Conservation (phyloP, 805 yeast species). For the Yarrowia sp. region DNA sequence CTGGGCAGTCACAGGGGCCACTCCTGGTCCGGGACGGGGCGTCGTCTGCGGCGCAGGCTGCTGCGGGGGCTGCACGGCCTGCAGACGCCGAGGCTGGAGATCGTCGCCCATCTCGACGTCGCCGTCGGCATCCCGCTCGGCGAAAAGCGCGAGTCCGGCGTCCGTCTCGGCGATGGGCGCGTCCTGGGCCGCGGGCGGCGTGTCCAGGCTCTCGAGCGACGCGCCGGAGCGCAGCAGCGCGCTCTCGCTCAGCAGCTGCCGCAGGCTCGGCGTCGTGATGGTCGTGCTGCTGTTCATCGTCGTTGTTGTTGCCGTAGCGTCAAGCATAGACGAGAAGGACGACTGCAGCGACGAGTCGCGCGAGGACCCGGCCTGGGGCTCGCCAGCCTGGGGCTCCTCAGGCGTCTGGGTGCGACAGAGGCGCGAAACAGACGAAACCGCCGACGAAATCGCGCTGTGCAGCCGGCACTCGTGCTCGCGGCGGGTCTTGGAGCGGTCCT, state of each 20-base stretch:
- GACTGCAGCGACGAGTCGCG: constrained; percentile 21
- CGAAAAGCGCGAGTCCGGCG: constrained; percentile 1
- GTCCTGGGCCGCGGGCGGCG: constrained; percentile 1
- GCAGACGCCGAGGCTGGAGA: neutral
- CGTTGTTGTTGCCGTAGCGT: neutral
- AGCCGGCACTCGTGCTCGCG: constrained; percentile 14
- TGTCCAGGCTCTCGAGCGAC: neutral
- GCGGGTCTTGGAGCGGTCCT: neutral
- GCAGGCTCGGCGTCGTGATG: constrained; percentile 11
- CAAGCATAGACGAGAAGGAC: constrained; percentile 9
- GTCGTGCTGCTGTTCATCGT: constrained; percentile 3
- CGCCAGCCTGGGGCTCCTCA: constrained; percentile 1
- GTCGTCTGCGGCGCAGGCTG: neutral
- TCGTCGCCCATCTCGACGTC: constrained; percentile 16
- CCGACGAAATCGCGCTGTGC: constrained; percentile 17
- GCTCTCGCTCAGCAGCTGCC: constrained; percentile 21
- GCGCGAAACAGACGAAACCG: constrained; percentile 15
- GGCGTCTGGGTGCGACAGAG: constrained; percentile 7
- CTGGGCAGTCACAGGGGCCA: constrained; percentile 19
- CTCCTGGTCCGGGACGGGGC: constrained; percentile 17
- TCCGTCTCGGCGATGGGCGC: neutral
- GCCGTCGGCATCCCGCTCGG: constrained; percentile 18
- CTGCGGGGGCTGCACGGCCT: neutral
- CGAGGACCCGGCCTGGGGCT: constrained; percentile 8
- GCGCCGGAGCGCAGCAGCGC: constrained; percentile 1